Evolutionary conservation across 2,329 filamentous ascomycete genomes (phyloP).

Genomic region (Fusarium mundagurra): DNA sequence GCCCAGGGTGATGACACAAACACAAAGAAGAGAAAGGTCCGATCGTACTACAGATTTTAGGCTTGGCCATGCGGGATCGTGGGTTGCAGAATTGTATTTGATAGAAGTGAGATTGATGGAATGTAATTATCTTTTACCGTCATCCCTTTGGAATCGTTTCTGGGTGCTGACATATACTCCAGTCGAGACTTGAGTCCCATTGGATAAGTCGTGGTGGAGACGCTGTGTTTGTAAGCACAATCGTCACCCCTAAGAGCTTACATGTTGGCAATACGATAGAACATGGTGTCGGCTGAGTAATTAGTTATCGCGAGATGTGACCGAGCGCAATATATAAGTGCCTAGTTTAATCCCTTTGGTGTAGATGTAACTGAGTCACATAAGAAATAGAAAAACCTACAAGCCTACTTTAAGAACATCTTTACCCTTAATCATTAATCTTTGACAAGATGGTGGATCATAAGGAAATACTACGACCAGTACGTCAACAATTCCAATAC

Average conservation of each 20-base stretch:
- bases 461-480: not conserved
- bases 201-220: not conserved
- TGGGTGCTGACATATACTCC: not conserved
- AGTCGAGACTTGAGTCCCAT: not conserved
- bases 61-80: not conserved
- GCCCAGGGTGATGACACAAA: not conserved
- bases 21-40: not conserved
- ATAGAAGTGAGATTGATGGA: not conserved
- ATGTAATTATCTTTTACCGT: too few relatives aligned
- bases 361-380: fast-evolving
- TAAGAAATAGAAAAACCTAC: not conserved
- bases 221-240: not conserved
- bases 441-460: not conserved
- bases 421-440: fast-evolving
- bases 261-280: not conserved
- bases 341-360: fast-evolving
- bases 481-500: not conserved
- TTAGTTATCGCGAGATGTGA: not conserved
- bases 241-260: fast-evolving
- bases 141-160: not conserved
- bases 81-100: not conserved
- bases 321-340: not conserved
- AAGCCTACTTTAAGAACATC: not conserved
- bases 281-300: not conserved
- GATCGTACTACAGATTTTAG: not conserved